These are phyloP conservation scores for Haberlea rhodopensis DNA, from an alignment of 257 asterid genomes.

Conservation along the genomic window DNA sequence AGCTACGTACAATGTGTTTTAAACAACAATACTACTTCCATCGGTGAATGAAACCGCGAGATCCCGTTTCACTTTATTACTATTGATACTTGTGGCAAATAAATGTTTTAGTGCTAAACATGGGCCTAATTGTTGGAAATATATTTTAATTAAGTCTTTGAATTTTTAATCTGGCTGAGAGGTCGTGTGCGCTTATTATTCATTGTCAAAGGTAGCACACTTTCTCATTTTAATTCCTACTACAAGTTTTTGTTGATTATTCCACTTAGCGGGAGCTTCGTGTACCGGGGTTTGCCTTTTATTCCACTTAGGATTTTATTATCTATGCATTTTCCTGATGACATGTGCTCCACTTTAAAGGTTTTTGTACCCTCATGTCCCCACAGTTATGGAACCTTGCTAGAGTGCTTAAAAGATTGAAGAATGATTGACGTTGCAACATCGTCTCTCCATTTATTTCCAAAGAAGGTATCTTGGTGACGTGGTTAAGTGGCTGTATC, in stretches of 20 bases:
- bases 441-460: conserved; percentile 19
- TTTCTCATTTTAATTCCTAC: conserved; percentile 8
- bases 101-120: conserved; percentile 4
- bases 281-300: too few species aligned
- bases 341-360: conserved; percentile 1
- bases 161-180: not conserved
- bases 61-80: not conserved
- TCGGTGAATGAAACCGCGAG: conserved; percentile 6
- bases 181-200: not conserved
- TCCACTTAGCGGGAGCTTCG: too few species aligned
- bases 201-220: not conserved
- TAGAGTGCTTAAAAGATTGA: conserved; percentile 20
- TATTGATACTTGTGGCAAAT: conserved; percentile 5
- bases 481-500: conserved; percentile 5
- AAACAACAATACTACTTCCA: not conserved
- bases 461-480: conserved; percentile 15
- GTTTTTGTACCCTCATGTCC: conserved; percentile 18
- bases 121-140: not conserved
- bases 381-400: conserved; percentile 26
- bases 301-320: not conserved
- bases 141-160: not conserved
- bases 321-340: conserved; percentile 21
- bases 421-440: conserved; percentile 20
- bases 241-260: not conserved
- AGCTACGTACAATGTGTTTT: conserved; percentile 5